phyloP scores from a whole-genome alignment of 164 flowering plant species.

The Piper betle region DNA sequence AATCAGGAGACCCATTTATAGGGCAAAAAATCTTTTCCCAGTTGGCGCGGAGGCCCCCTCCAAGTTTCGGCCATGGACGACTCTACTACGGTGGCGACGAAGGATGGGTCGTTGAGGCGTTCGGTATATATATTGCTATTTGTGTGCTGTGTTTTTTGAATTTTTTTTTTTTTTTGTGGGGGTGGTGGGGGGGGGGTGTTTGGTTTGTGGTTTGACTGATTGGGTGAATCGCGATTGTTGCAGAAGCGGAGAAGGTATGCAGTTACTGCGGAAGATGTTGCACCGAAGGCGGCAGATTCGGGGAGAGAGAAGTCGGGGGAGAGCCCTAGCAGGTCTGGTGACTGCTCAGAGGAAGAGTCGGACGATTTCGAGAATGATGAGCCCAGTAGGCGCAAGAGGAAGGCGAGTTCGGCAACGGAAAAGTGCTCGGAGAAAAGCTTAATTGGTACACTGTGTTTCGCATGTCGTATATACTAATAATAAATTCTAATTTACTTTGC shows the following conservation, averaged over 20 bases:
- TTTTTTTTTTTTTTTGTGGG: too few species aligned
- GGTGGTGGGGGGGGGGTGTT: not conserved
- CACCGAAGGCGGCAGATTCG: not conserved
- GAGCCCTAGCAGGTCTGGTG: constrained; percentile 21
- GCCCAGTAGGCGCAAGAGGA: constrained; percentile 32
- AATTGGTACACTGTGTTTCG: constrained; percentile 28
- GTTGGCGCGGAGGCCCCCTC: not conserved
- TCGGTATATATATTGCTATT: not conserved
- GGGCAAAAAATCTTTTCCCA: not conserved
- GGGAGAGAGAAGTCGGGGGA: constrained; percentile 1
- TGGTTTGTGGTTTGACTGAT: not conserved
- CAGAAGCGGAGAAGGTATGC: not conserved
- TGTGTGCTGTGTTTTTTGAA: not conserved
- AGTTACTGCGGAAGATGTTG: not conserved
- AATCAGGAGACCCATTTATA: too few species aligned
- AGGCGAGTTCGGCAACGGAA: constrained; percentile 8
- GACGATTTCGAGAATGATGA: constrained; percentile 46
- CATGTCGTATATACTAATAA: not conserved
- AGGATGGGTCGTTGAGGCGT: not conserved
- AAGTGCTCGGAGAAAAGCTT: constrained; percentile 21
- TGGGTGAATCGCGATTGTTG: not conserved
- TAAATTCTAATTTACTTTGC: not conserved
- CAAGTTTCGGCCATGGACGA: not conserved
- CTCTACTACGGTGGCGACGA: not conserved
- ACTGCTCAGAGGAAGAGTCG: constrained; percentile 24